Evolutionary conservation across 176 grass and related monocot genomes (phyloP).

Genomic region (Juncus inflexus): DNA sequence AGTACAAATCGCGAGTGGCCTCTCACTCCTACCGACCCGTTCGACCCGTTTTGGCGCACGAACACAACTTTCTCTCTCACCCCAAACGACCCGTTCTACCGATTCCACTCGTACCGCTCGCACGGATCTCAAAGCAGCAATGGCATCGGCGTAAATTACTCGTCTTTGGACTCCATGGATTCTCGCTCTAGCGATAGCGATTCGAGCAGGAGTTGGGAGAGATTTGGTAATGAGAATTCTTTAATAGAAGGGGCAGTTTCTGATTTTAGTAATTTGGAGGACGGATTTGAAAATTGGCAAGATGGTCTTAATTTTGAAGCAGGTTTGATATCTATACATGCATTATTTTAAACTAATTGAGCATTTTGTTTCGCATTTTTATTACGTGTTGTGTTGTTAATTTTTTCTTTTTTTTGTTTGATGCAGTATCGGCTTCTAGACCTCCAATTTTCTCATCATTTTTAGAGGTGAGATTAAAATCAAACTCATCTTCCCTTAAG

Average conservation of each 20-base stretch:
- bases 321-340: slow-evolving; percentile 41
- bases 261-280: slow-evolving; percentile 59
- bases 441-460: slow-evolving; percentile 37
- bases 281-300: slow-evolving; percentile 55
- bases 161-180: slow-evolving; percentile 47
- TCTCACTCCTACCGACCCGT: slow-evolving; percentile 32
- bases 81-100: slow-evolving; percentile 53
- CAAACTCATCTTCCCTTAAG: no score
- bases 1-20: slow-evolving; percentile 66
- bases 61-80: slow-evolving; percentile 58
- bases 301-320: slow-evolving; percentile 37
- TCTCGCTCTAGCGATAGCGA: slow-evolving; percentile 41
- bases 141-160: slow-evolving; percentile 38
- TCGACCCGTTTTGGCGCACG: slow-evolving; percentile 43
- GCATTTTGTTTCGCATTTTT: neutral
- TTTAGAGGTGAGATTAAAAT: slow-evolving; percentile 40
- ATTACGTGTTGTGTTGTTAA: neutral
- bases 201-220: slow-evolving; percentile 61
- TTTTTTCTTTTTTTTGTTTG: slow-evolving; percentile 16
- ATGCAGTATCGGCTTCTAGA: slow-evolving; percentile 41
- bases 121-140: slow-evolving; percentile 58
- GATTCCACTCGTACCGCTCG: slow-evolving; percentile 45
- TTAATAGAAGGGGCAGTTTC: slow-evolving; percentile 52
- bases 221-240: slow-evolving; percentile 43
- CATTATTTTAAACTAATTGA: neutral